Base-by-base conservation (phyloP, 139 green algal species). In the Klebsormidium nitens region DNA sequence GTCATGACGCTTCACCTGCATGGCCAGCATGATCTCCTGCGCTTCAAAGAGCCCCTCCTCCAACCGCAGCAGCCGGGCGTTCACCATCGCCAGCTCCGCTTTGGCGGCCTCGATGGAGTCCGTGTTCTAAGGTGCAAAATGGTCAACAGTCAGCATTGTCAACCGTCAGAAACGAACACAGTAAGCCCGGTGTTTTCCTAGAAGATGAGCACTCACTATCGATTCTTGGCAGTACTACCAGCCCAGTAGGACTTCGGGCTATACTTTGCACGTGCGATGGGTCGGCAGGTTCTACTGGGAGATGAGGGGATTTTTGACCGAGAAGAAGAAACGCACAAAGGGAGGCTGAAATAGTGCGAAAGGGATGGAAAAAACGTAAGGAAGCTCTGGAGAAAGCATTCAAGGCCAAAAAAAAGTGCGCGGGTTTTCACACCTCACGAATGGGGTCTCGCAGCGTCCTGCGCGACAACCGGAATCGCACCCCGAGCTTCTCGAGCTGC, bases 381-480 rank as follows among this genome's bases (percentile, higher is more conserved):
- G 32, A 8, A 26, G 29, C 8, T 6, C 29, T 26, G 34, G 55
- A 11, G 55, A 63, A 11, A 63, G 32, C 8, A 11, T 63, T 8
- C 8, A 6, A 36, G 32, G 8, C 8, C 8, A 11, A 8, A 63
- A 26, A 11, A 66, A 4, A 55, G 19, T 23, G 29, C 44, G 29
- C 11, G 38, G 6, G 29, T 14, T 19, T 4, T 26, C n/a, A 14
- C 5, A 66, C 56, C 50, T 74, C 59, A 4, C 57, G 4, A 14
- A 74, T 58, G 32, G 65, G 23, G 50, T 74, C 65, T 6, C 65
- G 52, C 50, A 74, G 56, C 31, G 65, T 74, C 11, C 52, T 11
- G 11, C 65, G 65, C n/a, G 65, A 59, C 28, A 74, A 55, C 5
- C 65, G 65, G 56, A 74, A 74, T 4, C 58, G 65, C 37, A 71